A percentile compares a stretch with the other conserved stretches of the same genome.
These are phyloP conservation scores for Tarenaya hassleriana DNA, from an alignment of 345 rosid genomes.

Conservation along the genomic window DNA sequence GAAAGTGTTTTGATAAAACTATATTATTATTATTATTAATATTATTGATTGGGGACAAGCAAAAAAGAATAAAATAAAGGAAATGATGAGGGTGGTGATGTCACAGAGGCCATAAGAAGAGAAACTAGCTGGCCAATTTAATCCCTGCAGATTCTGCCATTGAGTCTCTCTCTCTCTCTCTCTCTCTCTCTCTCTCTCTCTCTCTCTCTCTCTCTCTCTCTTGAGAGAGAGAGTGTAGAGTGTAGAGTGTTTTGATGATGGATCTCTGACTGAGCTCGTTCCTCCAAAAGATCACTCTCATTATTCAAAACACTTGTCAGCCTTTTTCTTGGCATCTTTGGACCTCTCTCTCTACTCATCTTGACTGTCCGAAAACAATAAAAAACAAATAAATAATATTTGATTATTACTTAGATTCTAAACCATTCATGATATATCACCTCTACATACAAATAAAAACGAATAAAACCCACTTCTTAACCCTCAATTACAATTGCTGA, in stretches of 20 bases:
- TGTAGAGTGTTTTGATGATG: constrained; percentile 5
- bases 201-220: no score
- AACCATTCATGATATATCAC: no score
- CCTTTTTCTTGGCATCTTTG: constrained; percentile 26
- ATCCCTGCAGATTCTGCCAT: constrained; percentile 33
- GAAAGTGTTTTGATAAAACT: no score
- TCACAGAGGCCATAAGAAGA: constrained; percentile 25
- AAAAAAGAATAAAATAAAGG: constrained; percentile 10
- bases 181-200: no score
- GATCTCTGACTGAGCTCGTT: constrained; percentile 34
- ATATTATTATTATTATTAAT: no score
- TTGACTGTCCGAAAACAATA: no score
- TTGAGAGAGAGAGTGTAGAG: neutral
- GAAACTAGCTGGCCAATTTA: constrained; percentile 32
- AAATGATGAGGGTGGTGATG: constrained; percentile 23
- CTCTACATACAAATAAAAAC: no score
- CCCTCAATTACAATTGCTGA: no score
- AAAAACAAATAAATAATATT: no score
- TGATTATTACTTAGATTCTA: no score
- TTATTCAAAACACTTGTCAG: constrained; percentile 31
- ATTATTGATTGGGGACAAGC: neutral
- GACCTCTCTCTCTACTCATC: constrained; percentile 27
- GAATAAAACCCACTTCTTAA: no score
- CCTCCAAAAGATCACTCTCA: constrained; percentile 36
- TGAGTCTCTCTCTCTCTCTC: constrained; percentile 27